Evolutionary conservation across 768 basidiomycete species (phyloP).

Genomic region (Russula lepida): DNA sequence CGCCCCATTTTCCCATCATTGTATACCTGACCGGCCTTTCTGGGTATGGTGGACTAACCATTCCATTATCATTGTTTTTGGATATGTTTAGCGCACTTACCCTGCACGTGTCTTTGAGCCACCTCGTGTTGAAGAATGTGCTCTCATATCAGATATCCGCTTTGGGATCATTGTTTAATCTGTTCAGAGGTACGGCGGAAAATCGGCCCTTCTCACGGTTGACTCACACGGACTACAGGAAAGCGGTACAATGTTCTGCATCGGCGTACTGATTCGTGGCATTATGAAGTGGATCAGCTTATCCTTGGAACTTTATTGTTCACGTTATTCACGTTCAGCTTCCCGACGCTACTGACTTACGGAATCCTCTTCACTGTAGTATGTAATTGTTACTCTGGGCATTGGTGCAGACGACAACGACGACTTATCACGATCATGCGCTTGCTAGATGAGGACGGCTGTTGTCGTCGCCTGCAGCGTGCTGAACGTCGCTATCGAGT

Average conservation of each 20-base stretch:
- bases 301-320: slow-evolving; percentile 90
- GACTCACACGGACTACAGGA: slow-evolving; percentile 37
- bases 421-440: not conserved
- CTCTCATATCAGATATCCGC: slow-evolving; percentile 53
- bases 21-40: slow-evolving; percentile 13
- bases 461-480: slow-evolving; percentile 52
- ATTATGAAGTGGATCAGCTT: slow-evolving; percentile 88
- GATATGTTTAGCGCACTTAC: slow-evolving; percentile 52
- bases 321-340: slow-evolving; percentile 70
- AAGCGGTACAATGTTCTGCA: slow-evolving; percentile 84
- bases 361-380: slow-evolving; percentile 76
- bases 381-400: not conserved
- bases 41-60: slow-evolving; percentile 16
- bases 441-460: slow-evolving; percentile 40
- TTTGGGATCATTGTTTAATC: slow-evolving; percentile 69
- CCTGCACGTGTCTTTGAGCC: slow-evolving; percentile 62
- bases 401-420: not conserved
- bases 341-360: slow-evolving; percentile 82
- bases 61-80: slow-evolving; percentile 11
- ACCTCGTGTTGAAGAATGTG: slow-evolving; percentile 50
- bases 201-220: not conserved
- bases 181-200: slow-evolving; percentile 66
- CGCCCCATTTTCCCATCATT: slow-evolving; percentile 13
- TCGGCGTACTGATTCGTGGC: slow-evolving; percentile 81
- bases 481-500: slow-evolving; percentile 58